These are phyloP conservation scores for Gremmenia infestans DNA, from an alignment of 2,329 filamentous ascomycete species.

Conservation along the genomic window DNA sequence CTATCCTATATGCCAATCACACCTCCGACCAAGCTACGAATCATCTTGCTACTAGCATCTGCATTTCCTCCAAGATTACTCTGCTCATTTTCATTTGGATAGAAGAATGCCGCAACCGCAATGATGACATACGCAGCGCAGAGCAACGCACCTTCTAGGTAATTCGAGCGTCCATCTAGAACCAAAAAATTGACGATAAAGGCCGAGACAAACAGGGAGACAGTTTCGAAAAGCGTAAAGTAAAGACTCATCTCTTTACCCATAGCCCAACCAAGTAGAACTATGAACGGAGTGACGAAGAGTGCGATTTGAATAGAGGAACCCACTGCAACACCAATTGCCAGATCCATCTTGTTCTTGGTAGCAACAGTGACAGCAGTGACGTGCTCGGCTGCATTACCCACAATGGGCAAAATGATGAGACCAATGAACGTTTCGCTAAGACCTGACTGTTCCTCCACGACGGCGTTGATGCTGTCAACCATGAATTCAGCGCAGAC, in stretches of 20 bases:
- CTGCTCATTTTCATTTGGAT: slow-evolving; percentile 47
- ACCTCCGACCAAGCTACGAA: slow-evolving; percentile 12
- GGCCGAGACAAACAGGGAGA: slow-evolving; percentile 76
- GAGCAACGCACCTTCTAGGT: slow-evolving; percentile 71
- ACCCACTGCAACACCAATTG: slow-evolving; percentile 67
- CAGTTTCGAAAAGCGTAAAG: slow-evolving; percentile 85
- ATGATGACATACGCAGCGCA: slow-evolving; percentile 66
- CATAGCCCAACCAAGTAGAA: slow-evolving; percentile 68
- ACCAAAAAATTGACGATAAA: slow-evolving; percentile 88
- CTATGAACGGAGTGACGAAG: slow-evolving; percentile 65
- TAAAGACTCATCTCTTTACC: slow-evolving; percentile 70
- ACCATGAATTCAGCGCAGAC: slow-evolving; percentile 68
- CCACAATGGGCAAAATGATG: slow-evolving; percentile 68
- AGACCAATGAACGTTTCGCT: slow-evolving; percentile 66
- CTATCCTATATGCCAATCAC: background rate
- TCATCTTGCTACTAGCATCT: slow-evolving; percentile 21
- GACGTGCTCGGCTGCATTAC: slow-evolving; percentile 69
- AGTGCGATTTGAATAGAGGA: slow-evolving; percentile 68
- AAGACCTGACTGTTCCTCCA: slow-evolving; percentile 46
- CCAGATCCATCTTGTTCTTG: slow-evolving; percentile 73
- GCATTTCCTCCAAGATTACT: slow-evolving; percentile 35
- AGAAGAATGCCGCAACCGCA: slow-evolving; percentile 61
- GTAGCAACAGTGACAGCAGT: slow-evolving; percentile 66
- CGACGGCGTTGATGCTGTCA: slow-evolving; percentile 59
- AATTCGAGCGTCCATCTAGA: slow-evolving; percentile 79